Percentiles rank a stretch among this genome's conserved stretches.
These are phyloP conservation scores for Actinomortierella ambigua DNA, from an alignment of 371 early-diverging fungal genomes.

Conservation along the genomic window DNA sequence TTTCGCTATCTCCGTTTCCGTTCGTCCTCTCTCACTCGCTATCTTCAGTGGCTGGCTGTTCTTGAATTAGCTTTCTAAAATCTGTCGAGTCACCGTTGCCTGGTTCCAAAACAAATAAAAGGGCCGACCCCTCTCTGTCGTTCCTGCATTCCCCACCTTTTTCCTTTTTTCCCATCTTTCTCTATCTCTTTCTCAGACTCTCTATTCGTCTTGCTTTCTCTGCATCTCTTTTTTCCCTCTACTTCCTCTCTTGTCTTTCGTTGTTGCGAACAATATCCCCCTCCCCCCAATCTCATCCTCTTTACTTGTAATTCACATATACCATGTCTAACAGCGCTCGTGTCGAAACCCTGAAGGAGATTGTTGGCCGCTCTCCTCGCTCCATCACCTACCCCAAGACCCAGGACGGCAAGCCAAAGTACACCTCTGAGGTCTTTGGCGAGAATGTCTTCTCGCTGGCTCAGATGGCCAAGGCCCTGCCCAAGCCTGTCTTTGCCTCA, in stretches of 20 bases:
- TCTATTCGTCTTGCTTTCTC: background rate
- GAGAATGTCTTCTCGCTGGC: slow-evolving; percentile 90
- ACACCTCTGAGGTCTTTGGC: slow-evolving; percentile 90
- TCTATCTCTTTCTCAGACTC: background rate
- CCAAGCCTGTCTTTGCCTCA: slow-evolving; percentile 89
- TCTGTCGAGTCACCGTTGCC: no score
- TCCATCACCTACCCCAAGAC: slow-evolving; percentile 71
- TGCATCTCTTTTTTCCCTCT: slow-evolving; percentile 3
- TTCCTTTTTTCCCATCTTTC: background rate
- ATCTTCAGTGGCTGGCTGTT: no score
- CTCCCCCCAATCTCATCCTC: background rate
- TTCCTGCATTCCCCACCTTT: no score
- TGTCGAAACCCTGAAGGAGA: slow-evolving; percentile 54
- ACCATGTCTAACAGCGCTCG: slow-evolving; percentile 56
- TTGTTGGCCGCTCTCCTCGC: slow-evolving; percentile 59
- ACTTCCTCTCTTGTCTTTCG: slow-evolving; percentile 2
- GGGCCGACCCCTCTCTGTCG: no score
- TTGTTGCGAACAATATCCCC: background rate
- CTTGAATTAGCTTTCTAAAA: no score
- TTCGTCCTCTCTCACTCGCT: no score
- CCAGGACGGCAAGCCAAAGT: slow-evolving; percentile 70
- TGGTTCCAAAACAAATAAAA: no score
- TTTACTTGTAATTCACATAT: background rate
- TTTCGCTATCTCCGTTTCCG: no score
- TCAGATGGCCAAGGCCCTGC: slow-evolving; percentile 83